Evolutionary conservation across 441 rosid genomes (phyloP).

Genomic region (Pelargonium fulgidum): DNA sequence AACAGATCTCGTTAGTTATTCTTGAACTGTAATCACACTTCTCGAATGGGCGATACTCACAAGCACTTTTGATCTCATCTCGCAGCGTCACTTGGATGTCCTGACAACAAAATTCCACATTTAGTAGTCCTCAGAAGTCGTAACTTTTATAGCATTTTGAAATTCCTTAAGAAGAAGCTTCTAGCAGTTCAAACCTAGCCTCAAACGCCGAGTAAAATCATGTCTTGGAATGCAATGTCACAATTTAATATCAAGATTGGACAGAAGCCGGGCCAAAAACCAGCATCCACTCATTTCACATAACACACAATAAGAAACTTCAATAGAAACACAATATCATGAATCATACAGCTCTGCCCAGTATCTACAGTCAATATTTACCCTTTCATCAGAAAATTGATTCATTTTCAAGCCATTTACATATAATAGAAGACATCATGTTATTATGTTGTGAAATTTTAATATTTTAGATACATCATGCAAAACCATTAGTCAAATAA

Average conservation of each 20-base stretch:
- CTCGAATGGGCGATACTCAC: slow-evolving; percentile 95
- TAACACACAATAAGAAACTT: neutral
- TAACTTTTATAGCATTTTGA: neutral
- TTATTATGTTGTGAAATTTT: too few species aligned
- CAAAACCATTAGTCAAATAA: too few species aligned
- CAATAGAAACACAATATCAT: neutral
- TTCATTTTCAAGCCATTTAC: neutral
- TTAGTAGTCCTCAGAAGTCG: neutral
- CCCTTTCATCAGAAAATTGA: neutral
- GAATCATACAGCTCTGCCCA: neutral
- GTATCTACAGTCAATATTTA: too few species aligned
- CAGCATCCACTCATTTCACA: neutral
- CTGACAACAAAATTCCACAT: slow-evolving; percentile 22
- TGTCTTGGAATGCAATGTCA: too few species aligned
- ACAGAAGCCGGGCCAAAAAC: neutral
- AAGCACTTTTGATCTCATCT: slow-evolving; percentile 88
- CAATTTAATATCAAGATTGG: neutral
- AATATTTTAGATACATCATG: too few species aligned
- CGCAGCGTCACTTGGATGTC: slow-evolving; percentile 79
- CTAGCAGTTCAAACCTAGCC: too few species aligned
- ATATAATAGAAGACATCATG: too few species aligned
- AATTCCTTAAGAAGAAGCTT: too few species aligned
- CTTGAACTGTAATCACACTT: slow-evolving; percentile 83
- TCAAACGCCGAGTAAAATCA: too few species aligned
- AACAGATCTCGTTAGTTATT: slow-evolving; percentile 73